These are phyloP conservation scores for Metarhizium humberi DNA, from an alignment of 2,329 filamentous ascomycete genomes.

Conservation along the genomic window DNA sequence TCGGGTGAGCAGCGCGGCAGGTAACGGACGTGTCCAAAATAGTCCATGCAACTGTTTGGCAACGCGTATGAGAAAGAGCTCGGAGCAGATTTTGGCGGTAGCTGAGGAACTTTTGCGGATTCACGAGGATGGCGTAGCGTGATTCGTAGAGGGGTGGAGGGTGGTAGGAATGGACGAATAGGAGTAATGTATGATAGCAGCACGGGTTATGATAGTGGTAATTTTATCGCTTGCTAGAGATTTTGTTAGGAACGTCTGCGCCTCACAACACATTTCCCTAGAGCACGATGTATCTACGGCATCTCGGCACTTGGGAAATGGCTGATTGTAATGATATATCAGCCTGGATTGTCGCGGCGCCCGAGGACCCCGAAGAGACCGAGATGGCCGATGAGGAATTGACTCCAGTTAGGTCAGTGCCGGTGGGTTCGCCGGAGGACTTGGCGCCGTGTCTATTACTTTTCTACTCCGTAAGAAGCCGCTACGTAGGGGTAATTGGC, in stretches of 20 bases:
- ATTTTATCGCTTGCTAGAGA: too few species aligned
- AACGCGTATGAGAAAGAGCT: conserved; percentile 11
- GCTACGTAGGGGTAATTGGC: too few species aligned
- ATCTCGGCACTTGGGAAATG: not conserved
- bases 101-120: conserved; percentile 20
- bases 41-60: not conserved
- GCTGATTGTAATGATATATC: too few species aligned
- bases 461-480: too few species aligned
- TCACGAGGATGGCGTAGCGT: conserved; percentile 8
- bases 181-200: not conserved
- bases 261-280: too few species aligned
- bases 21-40: not conserved
- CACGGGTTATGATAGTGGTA: too few species aligned
- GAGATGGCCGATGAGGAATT: not conserved
- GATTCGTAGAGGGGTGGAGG: not conserved
- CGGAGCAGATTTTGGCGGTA: conserved; percentile 22
- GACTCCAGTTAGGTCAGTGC: too few species aligned
- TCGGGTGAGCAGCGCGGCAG: not conserved
- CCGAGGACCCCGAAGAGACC: too few species aligned
- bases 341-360: too few species aligned
- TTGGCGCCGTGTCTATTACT: too few species aligned
- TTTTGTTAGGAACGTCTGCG: too few species aligned
- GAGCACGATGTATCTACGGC: not conserved
- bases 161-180: not conserved
- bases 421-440: too few species aligned